Conservation (phyloP, 345 rosid species). For the Aurinia saxatilis region DNA sequence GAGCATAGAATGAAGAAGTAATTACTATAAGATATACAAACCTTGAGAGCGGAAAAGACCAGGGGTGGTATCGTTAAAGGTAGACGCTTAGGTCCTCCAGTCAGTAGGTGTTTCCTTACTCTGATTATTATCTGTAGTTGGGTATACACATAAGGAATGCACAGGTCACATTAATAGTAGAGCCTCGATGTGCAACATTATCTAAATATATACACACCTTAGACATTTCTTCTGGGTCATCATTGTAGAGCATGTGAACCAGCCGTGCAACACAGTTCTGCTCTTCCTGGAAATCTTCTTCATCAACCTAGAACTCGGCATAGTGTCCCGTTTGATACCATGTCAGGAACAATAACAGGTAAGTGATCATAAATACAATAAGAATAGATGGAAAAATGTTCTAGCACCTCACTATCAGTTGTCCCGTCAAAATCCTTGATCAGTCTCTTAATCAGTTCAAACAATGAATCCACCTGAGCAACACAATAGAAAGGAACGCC, state of each 20-base stretch:
- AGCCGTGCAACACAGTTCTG: slow-evolving; percentile 90
- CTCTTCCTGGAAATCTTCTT: slow-evolving; percentile 96
- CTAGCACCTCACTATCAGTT: slow-evolving; percentile 51
- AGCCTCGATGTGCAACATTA: not conserved
- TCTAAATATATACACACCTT: slow-evolving; percentile 16
- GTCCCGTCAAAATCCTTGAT: slow-evolving; percentile 74
- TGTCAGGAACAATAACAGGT: not conserved
- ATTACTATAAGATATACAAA: slow-evolving; percentile 28
- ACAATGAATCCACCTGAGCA: slow-evolving; percentile 71
- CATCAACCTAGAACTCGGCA: slow-evolving; percentile 55
- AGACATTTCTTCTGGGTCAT: slow-evolving; percentile 88
- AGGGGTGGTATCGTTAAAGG: slow-evolving; percentile 88
- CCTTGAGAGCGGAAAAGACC: slow-evolving; percentile 83
- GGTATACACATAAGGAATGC: slow-evolving; percentile 14
- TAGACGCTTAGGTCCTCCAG: slow-evolving; percentile 85
- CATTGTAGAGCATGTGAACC: slow-evolving; percentile 72
- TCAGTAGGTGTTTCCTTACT: slow-evolving; percentile 73
- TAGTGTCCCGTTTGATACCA: not conserved
- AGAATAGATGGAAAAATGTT: slow-evolving; percentile 1
- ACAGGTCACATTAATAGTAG: not conserved
- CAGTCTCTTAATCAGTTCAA: slow-evolving; percentile 82
- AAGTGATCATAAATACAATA: slow-evolving; percentile 9
- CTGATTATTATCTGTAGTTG: slow-evolving; percentile 62
- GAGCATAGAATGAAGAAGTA: slow-evolving; percentile 7
- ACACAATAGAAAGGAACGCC: not conserved